Conservation (phyloP, 768 basidiomycete genomes). For the Pilatotrama ljubarskyi region DNA sequence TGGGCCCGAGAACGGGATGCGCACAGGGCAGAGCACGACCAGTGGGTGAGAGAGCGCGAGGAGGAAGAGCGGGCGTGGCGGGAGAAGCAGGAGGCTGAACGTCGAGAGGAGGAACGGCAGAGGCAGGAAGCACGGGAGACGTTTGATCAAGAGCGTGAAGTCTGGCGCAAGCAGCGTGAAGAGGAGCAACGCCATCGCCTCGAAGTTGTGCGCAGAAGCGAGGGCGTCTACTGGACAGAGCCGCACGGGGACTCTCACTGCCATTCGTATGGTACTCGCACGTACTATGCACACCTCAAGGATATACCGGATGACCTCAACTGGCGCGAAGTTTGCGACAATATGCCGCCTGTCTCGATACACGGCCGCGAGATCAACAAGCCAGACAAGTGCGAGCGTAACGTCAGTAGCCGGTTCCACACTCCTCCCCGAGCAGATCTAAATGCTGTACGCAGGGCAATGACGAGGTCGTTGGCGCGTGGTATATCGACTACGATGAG, state of each 20-base stretch:
- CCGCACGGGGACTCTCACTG: slow-evolving; percentile 13
- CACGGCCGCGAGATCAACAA: slow-evolving; percentile 11
- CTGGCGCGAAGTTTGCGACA: slow-evolving; percentile 20
- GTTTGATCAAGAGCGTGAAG: too few relatives aligned
- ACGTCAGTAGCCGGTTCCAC: too few relatives aligned
- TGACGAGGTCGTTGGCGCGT: slow-evolving; percentile 10
- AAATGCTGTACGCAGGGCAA: neutral
- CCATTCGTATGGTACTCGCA: slow-evolving; percentile 20
- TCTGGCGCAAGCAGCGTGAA: too few relatives aligned
- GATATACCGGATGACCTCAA: slow-evolving; percentile 13
- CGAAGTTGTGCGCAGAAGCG: slow-evolving; percentile 8
- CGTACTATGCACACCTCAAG: slow-evolving; percentile 20
- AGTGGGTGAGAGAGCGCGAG: neutral
- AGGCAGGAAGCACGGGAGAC: too few relatives aligned
- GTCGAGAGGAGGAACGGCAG: neutral
- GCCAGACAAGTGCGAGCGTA: slow-evolving; percentile 14
- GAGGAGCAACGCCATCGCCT: slow-evolving; percentile 6
- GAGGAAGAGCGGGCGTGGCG: neutral
- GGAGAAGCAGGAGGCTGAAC: neutral
- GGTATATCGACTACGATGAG: slow-evolving; percentile 18
- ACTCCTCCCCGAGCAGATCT: too few relatives aligned
- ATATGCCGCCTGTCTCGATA: slow-evolving; percentile 18
- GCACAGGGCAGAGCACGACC: neutral
- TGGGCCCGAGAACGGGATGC: slow-evolving; percentile 11
- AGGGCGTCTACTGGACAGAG: slow-evolving; percentile 20